Base-by-base conservation (phyloP, 495 filamentous ascomycete species). In the Penicillium diatomitis region DNA sequence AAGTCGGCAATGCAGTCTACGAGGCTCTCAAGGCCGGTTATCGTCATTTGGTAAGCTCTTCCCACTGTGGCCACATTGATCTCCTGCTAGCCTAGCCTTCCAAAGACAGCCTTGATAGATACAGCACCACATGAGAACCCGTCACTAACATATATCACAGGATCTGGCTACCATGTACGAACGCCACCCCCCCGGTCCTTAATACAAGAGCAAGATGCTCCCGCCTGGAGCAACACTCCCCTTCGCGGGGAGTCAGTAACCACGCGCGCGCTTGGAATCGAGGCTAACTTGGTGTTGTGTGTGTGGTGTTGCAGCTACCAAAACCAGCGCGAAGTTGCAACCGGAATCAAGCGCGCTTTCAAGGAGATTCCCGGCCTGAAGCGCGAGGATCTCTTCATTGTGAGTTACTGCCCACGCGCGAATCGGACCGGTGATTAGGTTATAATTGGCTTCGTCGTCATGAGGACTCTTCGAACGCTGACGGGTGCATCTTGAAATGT, bases 1-100 rank as follows among this genome's bases (percentile, higher is more conserved):
- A 78, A 61, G 76, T 80, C 47, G 72, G 71, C 34, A 62, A 73
- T 51, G 73, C 74, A 39, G 77, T 80, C 49, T 73, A 76, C 46
- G 55, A 69, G 52, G 77, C 77, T 41, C 54, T 80, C 54, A 76
- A 72, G 62, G 64, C 66, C 12, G 77, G 77, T 50, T 80, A 79
- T 62, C 73, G 75, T 55, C 75, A 79, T 53, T 58, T 79, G 66
- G 69, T 71, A 58, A 38, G 68, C 62, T 30, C 20, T 5, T 8
- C 20, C 20, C 20, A 20, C 20, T 20, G 20, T 20, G 20, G 20
- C 20, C 0, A 20, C 20, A 20, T 1, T 1, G 20, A 20, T 2
- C 20, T 20, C 20, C 20, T 20, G 20, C 20, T 20, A 20, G 20
- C 20, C 20, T 20, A 20, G 20, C 20, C 20, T 20, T 20, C 20